These are phyloP conservation scores for Trametes cubensis DNA, from an alignment of 768 basidiomycete genomes.

Conservation along the genomic window DNA sequence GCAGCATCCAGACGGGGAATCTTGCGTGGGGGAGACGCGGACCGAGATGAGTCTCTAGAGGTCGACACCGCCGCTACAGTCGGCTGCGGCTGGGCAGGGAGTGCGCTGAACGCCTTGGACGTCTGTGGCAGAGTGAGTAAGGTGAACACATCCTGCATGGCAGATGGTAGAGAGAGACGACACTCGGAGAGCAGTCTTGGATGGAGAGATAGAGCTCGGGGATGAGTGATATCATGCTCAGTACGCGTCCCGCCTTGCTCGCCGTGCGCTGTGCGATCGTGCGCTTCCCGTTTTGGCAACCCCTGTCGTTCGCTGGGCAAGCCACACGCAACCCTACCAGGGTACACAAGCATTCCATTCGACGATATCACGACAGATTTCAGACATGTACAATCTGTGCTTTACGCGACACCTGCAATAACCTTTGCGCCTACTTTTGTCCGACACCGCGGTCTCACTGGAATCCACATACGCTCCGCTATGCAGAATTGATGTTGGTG, in stretches of 20 bases:
- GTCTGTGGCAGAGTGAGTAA: conserved; percentile 29
- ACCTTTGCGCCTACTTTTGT: too few relatives aligned
- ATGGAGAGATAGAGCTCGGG: background rate
- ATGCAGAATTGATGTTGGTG: too few relatives aligned
- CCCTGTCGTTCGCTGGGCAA: conserved; percentile 2
- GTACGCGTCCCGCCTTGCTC: background rate
- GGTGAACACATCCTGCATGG: conserved; percentile 30
- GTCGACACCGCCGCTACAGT: background rate
- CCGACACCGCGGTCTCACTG: too few relatives aligned
- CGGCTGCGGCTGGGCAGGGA: conserved; percentile 20
- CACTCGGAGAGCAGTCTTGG: too few relatives aligned
- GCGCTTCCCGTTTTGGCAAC: conserved; percentile 10
- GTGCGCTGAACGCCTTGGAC: conserved; percentile 29
- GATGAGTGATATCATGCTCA: conserved; percentile 11
- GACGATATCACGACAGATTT: too few relatives aligned
- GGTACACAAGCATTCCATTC: background rate
- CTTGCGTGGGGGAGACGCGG: conserved; percentile 66
- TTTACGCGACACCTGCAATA: too few relatives aligned
- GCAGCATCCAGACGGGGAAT: conserved; percentile 65
- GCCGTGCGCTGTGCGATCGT: conserved; percentile 10
- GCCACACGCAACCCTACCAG: background rate
- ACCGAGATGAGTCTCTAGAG: conserved; percentile 40
- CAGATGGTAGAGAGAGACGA: background rate
- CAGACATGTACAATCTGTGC: too few relatives aligned
- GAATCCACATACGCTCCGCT: too few relatives aligned